These are phyloP conservation scores for Sporothrix brasiliensis DNA, from an alignment of 2,329 filamentous ascomycete species.

Conservation along the genomic window DNA sequence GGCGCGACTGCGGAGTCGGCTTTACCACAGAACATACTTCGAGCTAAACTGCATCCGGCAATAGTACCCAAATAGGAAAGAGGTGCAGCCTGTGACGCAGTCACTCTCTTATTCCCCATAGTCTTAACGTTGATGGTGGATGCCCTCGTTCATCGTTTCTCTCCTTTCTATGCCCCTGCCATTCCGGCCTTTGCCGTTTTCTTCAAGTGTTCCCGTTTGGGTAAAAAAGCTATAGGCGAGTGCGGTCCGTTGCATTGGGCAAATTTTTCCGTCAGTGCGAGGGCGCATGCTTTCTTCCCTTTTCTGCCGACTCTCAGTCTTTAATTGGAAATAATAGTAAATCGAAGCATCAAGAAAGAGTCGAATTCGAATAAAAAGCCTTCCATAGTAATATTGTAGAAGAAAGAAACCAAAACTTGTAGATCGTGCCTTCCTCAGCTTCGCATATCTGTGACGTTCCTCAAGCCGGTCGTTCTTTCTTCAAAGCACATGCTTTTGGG, in stretches of 20 bases:
- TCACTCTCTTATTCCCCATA: neutral
- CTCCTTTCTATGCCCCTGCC: neutral
- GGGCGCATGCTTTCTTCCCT: neutral
- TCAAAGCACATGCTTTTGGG: slow-evolving; percentile 29
- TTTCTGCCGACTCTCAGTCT: neutral
- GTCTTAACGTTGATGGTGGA: slow-evolving; percentile 16
- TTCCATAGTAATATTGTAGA: neutral
- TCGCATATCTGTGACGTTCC: neutral
- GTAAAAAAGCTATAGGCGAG: slow-evolving; percentile 23
- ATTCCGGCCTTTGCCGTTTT: slow-evolving; percentile 27
- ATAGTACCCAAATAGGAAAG: slow-evolving; percentile 37
- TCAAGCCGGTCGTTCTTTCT: slow-evolving; percentile 17
- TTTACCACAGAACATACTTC: slow-evolving; percentile 2
- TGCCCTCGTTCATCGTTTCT: slow-evolving; percentile 7
- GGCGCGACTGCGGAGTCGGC: slow-evolving; percentile 28
- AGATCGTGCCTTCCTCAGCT: neutral
- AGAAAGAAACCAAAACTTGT: neutral
- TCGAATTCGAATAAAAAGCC: neutral
- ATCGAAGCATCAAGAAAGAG: slow-evolving; percentile 8
- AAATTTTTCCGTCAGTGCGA: neutral
- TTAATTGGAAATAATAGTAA: neutral
- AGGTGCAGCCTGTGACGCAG: slow-evolving; percentile 21
- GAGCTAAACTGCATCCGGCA: slow-evolving; percentile 32
- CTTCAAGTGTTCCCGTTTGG: slow-evolving; percentile 31
- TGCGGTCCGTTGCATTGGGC: neutral